These are phyloP conservation scores for Begonia fuchsioides DNA, from an alignment of 306 rosid genomes.

Conservation along the genomic window DNA sequence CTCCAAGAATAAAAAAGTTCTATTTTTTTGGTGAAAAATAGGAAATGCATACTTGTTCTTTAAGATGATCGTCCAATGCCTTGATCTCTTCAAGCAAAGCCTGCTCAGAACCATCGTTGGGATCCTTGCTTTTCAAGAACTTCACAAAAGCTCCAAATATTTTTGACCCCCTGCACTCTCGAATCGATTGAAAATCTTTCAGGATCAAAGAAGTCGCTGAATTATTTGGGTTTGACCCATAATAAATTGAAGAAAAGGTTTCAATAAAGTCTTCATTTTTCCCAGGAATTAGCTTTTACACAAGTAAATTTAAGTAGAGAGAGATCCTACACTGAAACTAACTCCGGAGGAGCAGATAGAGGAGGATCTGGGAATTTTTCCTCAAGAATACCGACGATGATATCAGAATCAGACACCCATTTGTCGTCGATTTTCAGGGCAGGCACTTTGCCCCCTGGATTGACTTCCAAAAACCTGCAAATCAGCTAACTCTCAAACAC, in stretches of 20 bases:
- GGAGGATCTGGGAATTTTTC: conserved; percentile 56
- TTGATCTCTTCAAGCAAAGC: conserved; percentile 53
- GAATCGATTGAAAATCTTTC: neutral
- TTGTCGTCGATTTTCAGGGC: conserved; percentile 52
- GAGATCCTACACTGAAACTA: conserved; percentile 52
- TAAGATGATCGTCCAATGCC: conserved; percentile 72
- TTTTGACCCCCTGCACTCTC: conserved; percentile 62
- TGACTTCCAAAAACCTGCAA: conserved; percentile 55
- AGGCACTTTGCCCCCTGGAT: conserved; percentile 83
- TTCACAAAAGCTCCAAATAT: conserved; percentile 44
- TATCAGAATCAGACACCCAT: conserved; percentile 90
- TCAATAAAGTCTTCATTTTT: too few relatives aligned
- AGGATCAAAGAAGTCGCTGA: too few relatives aligned
- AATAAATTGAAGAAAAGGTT: too few relatives aligned
- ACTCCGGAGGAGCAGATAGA: conserved; percentile 46
- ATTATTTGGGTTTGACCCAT: too few relatives aligned
- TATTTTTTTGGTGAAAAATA: too few relatives aligned
- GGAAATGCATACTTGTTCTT: conserved; percentile 8
- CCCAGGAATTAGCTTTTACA: too few relatives aligned
- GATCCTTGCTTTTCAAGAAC: conserved; percentile 75
- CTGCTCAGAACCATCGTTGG: conserved; percentile 75
- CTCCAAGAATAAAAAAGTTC: too few relatives aligned
- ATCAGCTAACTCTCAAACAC: conserved; percentile 8
- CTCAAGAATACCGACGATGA: conserved; percentile 54
- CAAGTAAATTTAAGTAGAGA: neutral